Conservation (phyloP, 352 stramenopile species). For the Pythium vanterpoolii region DNA sequence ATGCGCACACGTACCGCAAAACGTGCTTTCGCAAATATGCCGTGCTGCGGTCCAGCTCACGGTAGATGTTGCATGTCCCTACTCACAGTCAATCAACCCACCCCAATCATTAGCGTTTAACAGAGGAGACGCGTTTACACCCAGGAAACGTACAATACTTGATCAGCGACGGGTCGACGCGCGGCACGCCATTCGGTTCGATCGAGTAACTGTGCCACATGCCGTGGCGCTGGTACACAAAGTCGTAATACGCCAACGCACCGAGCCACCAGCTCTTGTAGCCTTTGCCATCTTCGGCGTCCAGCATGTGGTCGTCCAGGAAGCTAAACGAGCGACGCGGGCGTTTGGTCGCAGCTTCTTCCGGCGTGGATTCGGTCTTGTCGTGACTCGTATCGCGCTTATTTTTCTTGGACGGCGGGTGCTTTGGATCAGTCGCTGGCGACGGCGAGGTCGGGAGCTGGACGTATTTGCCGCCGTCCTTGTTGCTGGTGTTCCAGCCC, state of each 20-base stretch:
- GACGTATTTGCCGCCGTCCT: constrained; percentile 27
- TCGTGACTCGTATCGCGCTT: constrained; percentile 9
- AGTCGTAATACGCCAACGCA: constrained; percentile 81
- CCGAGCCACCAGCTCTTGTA: constrained; percentile 87
- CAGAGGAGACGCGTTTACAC: neutral
- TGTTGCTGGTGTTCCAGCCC: constrained; percentile 25
- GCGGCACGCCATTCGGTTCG: constrained; percentile 50
- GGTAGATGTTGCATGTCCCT: constrained; percentile 86
- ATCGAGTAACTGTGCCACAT: constrained; percentile 88
- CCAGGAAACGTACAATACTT: constrained; percentile 57
- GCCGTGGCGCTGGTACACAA: constrained; percentile 80
- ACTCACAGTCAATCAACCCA: neutral
- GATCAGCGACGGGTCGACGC: constrained; percentile 65
- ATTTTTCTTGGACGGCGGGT: constrained; percentile 42
- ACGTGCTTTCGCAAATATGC: constrained; percentile 80
- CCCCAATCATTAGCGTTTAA: neutral
- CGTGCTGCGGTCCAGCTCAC: constrained; percentile 76
- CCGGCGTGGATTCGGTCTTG: neutral
- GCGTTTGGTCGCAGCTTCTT: constrained; percentile 30
- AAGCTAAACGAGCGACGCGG: constrained; percentile 65
- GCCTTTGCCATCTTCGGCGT: constrained; percentile 62
- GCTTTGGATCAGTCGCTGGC: constrained; percentile 2
- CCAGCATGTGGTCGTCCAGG: constrained; percentile 68
- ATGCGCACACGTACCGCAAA: constrained; percentile 32
- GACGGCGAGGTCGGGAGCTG: constrained; percentile 19